A percentile compares a stretch with the other conserved stretches of the same genome.
These are phyloP conservation scores for Lasiosphaeria miniovina DNA, from an alignment of 495 filamentous ascomycete genomes.

Conservation along the genomic window DNA sequence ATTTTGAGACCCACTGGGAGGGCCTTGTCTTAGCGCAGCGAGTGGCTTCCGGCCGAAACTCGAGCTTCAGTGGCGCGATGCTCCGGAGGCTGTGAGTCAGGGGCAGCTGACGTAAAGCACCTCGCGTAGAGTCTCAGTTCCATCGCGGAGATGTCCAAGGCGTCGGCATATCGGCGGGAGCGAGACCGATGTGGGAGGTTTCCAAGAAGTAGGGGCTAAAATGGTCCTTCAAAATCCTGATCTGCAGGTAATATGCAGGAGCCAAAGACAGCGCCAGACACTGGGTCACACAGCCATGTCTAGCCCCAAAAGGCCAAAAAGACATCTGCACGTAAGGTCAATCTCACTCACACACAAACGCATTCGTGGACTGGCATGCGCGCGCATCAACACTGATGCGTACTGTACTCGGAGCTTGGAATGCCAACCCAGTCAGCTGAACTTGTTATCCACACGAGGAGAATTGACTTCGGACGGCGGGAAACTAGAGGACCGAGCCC, in stretches of 20 bases:
- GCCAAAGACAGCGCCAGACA: neutral
- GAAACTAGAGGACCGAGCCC: neutral
- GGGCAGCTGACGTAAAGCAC: neutral
- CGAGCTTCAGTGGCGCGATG: too few relatives aligned
- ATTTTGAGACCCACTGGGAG: too few relatives aligned
- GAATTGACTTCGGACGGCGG: neutral
- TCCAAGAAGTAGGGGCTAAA: too few relatives aligned
- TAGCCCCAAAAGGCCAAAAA: neutral
- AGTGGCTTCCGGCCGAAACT: too few relatives aligned
- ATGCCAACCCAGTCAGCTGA: too few relatives aligned
- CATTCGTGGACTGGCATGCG: too few relatives aligned
- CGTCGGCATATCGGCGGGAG: neutral
- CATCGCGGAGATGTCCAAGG: neutral
- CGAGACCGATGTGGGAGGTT: neutral
- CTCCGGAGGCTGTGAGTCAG: neutral
- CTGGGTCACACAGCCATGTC: neutral
- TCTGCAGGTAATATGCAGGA: neutral
- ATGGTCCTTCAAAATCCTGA: neutral
- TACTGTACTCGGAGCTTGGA: too few relatives aligned
- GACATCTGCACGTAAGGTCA: too few relatives aligned
- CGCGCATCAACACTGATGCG: too few relatives aligned
- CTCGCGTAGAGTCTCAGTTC: neutral
- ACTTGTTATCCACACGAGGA: neutral
- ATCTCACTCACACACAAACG: too few relatives aligned
- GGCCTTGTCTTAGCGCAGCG: too few relatives aligned